Base-by-base conservation (phyloP, 1,139 yeast genomes). In the Pichia inconspicua region DNA sequence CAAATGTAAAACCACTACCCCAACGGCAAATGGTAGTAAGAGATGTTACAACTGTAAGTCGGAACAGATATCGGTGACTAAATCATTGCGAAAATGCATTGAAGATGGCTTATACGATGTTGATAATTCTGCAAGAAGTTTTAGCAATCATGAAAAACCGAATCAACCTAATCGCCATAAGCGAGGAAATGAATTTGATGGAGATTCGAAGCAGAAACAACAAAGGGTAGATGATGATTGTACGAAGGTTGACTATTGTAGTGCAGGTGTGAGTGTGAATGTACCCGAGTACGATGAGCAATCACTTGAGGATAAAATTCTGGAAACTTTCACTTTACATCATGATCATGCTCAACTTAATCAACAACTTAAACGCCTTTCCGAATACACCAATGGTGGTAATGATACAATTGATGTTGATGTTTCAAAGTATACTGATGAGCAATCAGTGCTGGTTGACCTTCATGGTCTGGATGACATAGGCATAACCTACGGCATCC, bases 1-100 rank as follows among this genome's bases (percentile, higher is more conserved):
- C 5, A 22, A 22, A 22, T 22, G 22, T 22, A 22, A 22, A 22
- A 22, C 22, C 22, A 22, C 22, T 22, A 4, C 5, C 3, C 22
- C 3, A 22, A 22, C 22, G 22, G 22, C 22, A 44, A 76, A 75
- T 32, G 72, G 70, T 42, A 80, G 76, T 56, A 80, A 80, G 61
- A 81, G 78, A 25, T 80, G 86, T 58, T 51, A 61, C 12, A 62
- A 58, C 39, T 80, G 86, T 57, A 68, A 85, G 48, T 66, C 70
- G 53, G 78, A 79, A 68, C 78, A 72, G 64, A 71, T 12, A 2
- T 17, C 37, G 3, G 15, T 15, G 12, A 6, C 19, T 10, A 10
- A 34, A 11, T 12, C 12, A 2, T 30, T 5, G 3, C 10, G n/a
- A 30, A 14, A 6, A 14, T 5, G 34, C n/a, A 30, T 5, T 30